Evolutionary conservation across 306 rosid species (phyloP), one percentile per base, ranked within the genome.

Genomic region (Dryas drummondii): DNA sequence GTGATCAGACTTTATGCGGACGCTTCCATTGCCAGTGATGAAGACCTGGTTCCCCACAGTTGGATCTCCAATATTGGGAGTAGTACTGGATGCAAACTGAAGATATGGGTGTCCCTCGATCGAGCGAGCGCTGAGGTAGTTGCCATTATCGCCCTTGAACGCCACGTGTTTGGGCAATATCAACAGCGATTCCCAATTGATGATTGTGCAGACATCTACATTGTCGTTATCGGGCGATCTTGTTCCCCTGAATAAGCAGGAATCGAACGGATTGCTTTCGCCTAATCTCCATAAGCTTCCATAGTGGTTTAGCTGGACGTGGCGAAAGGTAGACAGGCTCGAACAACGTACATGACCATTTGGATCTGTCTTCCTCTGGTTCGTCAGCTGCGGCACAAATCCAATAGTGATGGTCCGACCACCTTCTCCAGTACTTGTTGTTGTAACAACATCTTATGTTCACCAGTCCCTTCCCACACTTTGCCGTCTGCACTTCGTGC

Each of bases 111-210:
- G 47, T 0, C 12, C 0, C 0, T 10, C 42, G 22, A 7, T 9
- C 10, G 0, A 12, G 60, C 17, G 10, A 5, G 40, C 68, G 46
- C 12, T 47, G 1, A 76, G 61, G 50, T 26, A 68, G 2, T 4
- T 0, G 11, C 22, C 32, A 11, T 68, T 57, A 8, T 57, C 68
- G 6, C 80, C 61, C 40, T 17, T 76, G 26, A 76, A 68, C 26
- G 68, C 60, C 5, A 76, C 22, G n/a, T 46, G 27, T 46, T 47
- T 67, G 37, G 80, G 80, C 6, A 76, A 48, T 1, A 13, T 11
- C 10, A 47, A 2, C 11, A 76, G 37, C 0, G 41, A 9, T 14
- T 47, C 69, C 44, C 42, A 57, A 6, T 48, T 19, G 11, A 32
- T 5, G 6, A 44, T 42, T 15, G 47, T 2, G 0, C 4, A 66